Conservation (phyloP, 805 yeast genomes). For the Candida ponderosae region DNA sequence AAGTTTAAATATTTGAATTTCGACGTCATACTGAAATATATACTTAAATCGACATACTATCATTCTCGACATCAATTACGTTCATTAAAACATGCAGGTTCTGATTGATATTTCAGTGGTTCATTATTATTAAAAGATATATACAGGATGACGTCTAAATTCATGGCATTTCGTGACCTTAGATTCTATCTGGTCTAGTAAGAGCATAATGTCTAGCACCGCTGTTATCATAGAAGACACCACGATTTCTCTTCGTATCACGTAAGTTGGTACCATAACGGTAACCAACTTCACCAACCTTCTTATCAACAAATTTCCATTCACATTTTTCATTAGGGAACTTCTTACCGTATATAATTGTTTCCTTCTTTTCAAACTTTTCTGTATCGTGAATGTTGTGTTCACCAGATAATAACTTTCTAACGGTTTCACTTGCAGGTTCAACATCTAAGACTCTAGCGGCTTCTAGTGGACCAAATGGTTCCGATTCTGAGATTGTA, state of each 20-base stretch:
- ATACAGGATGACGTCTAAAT: too few species aligned
- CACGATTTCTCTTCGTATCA: constrained; percentile 81
- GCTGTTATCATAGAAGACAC: constrained; percentile 56
- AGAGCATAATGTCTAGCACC: constrained; percentile 39
- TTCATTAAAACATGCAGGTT: too few species aligned
- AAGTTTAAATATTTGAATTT: too few species aligned
- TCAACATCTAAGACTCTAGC: constrained; percentile 75
- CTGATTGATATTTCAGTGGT: too few species aligned
- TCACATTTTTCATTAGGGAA: neutral
- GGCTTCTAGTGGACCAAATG: constrained; percentile 94
- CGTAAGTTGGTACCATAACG: constrained; percentile 88
- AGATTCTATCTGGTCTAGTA: neutral
- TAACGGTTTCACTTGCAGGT: constrained; percentile 79
- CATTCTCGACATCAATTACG: too few species aligned
- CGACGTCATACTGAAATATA: too few species aligned
- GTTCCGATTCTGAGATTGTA: constrained; percentile 89
- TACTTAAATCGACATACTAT: too few species aligned
- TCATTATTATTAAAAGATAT: too few species aligned
- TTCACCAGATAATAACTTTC: constrained; percentile 35
- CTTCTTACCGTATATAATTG: constrained; percentile 11
- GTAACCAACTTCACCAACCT: constrained; percentile 80
- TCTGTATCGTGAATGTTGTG: neutral
- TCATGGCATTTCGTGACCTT: too few species aligned
- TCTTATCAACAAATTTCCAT: constrained; percentile 11
- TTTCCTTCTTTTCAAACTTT: constrained; percentile 12